A percentile compares a stretch with the other conserved stretches of the same genome.
phyloP scores from a whole-genome alignment of 768 basidiomycete species.

The Mycena filopes region DNA sequence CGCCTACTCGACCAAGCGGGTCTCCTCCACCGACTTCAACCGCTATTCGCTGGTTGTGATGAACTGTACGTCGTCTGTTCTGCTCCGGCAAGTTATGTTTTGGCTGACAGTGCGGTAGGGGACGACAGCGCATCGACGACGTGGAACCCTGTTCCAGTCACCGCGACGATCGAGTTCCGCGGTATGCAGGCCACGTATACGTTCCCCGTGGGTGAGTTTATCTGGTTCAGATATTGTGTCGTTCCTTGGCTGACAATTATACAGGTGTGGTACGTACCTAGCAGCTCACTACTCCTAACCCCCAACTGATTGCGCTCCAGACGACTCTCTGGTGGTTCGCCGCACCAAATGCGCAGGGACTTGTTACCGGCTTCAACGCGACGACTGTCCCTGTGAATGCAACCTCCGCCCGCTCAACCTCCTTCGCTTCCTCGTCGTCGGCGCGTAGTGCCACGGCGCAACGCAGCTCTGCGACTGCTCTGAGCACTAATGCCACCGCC shows the following conservation, averaged over 20 bases:
- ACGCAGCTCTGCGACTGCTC: too few relatives aligned
- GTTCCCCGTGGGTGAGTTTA: constrained; percentile 72
- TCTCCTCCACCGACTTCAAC: constrained; percentile 62
- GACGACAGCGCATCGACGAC: constrained; percentile 57
- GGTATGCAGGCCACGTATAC: constrained; percentile 78
- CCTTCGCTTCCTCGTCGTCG: too few relatives aligned
- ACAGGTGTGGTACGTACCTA: constrained; percentile 15
- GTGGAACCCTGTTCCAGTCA: constrained; percentile 67
- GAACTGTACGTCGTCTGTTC: constrained; percentile 64
- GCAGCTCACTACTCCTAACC: too few relatives aligned
- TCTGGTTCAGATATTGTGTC: constrained; percentile 46
- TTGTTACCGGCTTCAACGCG: too few relatives aligned
- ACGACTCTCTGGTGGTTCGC: constrained; percentile 31
- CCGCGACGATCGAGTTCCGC: constrained; percentile 71
- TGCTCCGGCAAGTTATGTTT: not conserved
- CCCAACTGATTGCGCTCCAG: not conserved
- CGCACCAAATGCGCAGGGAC: constrained; percentile 19
- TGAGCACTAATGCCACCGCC: too few relatives aligned
- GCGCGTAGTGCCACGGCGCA: too few relatives aligned
- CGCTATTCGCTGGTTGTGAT: constrained; percentile 80
- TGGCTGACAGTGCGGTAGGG: constrained; percentile 44
- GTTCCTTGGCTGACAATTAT: not conserved
- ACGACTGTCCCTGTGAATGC: too few relatives aligned
- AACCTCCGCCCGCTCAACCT: too few relatives aligned
- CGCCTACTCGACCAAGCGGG: constrained; percentile 72